These are phyloP conservation scores for Gleditsia sinensis DNA, from an alignment of 306 rosid species.

Conservation along the genomic window DNA sequence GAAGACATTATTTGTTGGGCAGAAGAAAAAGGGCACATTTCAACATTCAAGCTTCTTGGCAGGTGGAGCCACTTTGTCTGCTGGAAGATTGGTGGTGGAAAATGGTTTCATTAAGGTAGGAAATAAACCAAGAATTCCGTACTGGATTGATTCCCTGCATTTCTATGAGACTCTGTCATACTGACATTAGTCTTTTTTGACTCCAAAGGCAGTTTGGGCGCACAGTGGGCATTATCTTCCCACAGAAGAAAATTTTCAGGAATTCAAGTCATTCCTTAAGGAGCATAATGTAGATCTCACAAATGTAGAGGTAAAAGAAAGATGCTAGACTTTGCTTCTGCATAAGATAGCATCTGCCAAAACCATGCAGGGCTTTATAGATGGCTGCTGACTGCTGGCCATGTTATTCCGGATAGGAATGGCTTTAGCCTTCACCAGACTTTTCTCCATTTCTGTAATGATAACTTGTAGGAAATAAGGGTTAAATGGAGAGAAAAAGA, in stretches of 20 bases:
- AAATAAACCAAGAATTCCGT: background rate
- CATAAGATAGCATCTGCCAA: background rate
- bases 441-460: background rate
- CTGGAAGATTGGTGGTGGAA: conserved; percentile 77
- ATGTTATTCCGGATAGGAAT: background rate
- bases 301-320: conserved; percentile 58
- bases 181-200: conserved; percentile 20
- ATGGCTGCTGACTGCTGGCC: background rate
- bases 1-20: conserved; percentile 65
- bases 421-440: background rate
- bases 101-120: conserved; percentile 76
- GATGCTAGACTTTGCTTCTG: background rate
- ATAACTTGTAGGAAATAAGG: background rate
- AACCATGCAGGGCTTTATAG: background rate
- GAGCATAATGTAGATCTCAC: conserved; percentile 66
- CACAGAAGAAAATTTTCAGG: conserved; percentile 78
- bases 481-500: background rate
- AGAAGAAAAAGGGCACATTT: conserved; percentile 79
- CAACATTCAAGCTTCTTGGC: conserved; percentile 97
- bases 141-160: background rate
- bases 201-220: conserved; percentile 78
- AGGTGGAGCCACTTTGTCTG: conserved; percentile 89
- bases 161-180: background rate
- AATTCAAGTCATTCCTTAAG: conserved; percentile 64
- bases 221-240: conserved; percentile 96